phyloP scores from a whole-genome alignment of 495 filamentous ascomycete species.

The Aspergillus cavernicola region DNA sequence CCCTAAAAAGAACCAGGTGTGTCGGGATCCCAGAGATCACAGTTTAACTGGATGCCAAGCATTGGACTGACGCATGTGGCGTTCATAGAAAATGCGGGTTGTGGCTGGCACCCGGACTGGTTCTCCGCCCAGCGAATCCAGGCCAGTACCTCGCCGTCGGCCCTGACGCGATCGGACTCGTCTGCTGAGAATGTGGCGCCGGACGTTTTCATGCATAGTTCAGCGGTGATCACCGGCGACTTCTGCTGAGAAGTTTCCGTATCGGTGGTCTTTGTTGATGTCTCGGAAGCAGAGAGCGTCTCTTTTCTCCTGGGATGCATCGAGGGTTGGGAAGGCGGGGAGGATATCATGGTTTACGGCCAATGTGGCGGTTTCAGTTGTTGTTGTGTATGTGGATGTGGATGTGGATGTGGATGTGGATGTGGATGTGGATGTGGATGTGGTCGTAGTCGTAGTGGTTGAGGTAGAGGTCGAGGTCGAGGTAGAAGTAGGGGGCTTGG shows the following conservation, averaged over 20 bases:
- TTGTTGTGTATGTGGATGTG: background rate
- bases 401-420: background rate
- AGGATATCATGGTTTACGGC: background rate
- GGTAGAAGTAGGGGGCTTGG: background rate
- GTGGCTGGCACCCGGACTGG: background rate
- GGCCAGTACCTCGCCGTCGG: background rate
- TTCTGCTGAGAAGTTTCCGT: background rate
- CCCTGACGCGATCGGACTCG: background rate
- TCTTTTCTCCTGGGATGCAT: background rate
- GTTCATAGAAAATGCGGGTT: background rate
- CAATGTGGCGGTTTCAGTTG: background rate
- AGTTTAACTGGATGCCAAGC: background rate
- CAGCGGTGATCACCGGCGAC: background rate
- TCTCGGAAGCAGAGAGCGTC: background rate
- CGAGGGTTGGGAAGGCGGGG: background rate
- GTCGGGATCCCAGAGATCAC: background rate
- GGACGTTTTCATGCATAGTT: background rate
- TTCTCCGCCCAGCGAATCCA: conserved; percentile 3
- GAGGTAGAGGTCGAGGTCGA: background rate
- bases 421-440: background rate
- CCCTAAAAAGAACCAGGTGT: background rate
- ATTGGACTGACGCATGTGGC: background rate
- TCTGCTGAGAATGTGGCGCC: background rate
- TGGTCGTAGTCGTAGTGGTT: background rate
- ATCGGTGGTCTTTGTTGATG: background rate